phyloP scores from a whole-genome alignment of 768 basidiomycete genomes.

The Termitomyces bulborhizus region DNA sequence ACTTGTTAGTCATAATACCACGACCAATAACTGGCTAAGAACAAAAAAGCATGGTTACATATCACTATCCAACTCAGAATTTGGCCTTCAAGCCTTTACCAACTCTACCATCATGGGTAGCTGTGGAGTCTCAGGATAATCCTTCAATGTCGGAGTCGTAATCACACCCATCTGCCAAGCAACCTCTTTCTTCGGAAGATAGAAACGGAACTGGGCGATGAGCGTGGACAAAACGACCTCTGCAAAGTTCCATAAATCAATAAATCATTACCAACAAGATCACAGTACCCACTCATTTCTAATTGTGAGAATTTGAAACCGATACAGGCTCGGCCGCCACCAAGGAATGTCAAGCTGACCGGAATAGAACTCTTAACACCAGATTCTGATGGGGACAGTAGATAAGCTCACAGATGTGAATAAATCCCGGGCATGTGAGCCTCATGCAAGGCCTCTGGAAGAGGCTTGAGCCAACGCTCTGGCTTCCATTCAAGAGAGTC shows the following conservation, averaged over 20 bases:
- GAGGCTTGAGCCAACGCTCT: constrained; percentile 25
- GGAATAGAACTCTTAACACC: constrained; percentile 3
- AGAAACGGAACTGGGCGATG: constrained; percentile 1
- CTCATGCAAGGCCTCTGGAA: constrained; percentile 25
- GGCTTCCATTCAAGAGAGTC: background rate
- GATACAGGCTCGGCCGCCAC: constrained; percentile 27
- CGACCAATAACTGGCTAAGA: no score
- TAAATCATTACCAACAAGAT: background rate
- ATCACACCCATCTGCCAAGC: background rate
- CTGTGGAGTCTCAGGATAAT: background rate
- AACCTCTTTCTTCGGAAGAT: background rate
- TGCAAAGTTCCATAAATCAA: background rate
- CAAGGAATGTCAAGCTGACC: constrained; percentile 27
- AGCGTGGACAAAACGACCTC: constrained; percentile 19
- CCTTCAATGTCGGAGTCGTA: background rate
- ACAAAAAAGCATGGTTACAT: no score
- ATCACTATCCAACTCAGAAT: background rate
- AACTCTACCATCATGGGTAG: background rate
- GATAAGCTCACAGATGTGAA: constrained; percentile 20
- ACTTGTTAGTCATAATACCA: no score
- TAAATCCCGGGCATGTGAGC: constrained; percentile 27
- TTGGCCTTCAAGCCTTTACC: background rate
- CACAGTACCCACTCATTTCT: constrained; percentile 27
- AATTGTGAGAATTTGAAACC: constrained; percentile 32
- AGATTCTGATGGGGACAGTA: constrained; percentile 15